phyloP scores from a whole-genome alignment of 345 rosid genomes.

The Boechera divaricarpa region DNA sequence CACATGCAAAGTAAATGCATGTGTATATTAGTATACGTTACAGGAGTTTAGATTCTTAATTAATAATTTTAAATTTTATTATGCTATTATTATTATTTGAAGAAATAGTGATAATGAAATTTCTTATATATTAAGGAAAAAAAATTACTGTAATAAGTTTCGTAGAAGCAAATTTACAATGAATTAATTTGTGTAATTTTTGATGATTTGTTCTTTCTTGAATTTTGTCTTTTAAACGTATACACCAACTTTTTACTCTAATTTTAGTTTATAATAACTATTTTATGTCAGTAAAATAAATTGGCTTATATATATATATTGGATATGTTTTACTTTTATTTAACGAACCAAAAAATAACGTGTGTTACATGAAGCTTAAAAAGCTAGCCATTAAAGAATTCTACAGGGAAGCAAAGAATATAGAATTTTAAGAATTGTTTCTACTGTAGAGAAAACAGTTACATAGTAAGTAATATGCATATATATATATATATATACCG shows the following conservation, averaged over 20 bases:
- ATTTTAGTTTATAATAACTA: neutral
- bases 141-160: neutral
- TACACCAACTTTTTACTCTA: neutral
- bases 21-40: neutral
- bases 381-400: neutral
- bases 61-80: neutral
- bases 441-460: neutral
- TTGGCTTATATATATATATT: no score
- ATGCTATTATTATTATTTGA: neutral
- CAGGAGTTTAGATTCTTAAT: neutral
- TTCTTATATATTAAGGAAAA: neutral
- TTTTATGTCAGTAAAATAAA: neutral
- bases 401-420: neutral
- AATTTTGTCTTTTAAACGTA: neutral
- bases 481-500: neutral
- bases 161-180: neutral
- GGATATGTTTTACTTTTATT: neutral
- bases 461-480: neutral
- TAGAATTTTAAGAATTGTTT: neutral
- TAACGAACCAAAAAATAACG: neutral
- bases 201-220: neutral
- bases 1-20: neutral
- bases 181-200: neutral
- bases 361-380: conserved; percentile 1
- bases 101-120: neutral